Evolutionary conservation across 2,329 filamentous ascomycete species (phyloP), one percentile per base, ranked within the genome.

Genomic region (Cephalotrichum gorgonifer): DNA sequence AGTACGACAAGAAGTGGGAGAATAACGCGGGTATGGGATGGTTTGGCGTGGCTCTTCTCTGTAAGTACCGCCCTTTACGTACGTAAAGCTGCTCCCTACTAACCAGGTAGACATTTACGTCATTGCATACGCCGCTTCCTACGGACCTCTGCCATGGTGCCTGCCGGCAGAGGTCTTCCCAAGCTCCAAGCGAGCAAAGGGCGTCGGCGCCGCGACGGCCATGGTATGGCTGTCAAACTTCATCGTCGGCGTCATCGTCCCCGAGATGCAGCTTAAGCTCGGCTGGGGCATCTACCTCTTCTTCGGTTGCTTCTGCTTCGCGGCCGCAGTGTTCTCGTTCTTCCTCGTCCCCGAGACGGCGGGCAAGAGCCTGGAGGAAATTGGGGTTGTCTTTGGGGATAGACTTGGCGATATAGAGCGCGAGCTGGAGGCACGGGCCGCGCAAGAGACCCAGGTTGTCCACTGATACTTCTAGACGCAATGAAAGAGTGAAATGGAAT

Each of bases 341-440:
- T 71, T 78, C 54, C 71, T 76, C 44, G 72, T 82, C 0, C 78
- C 78, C 0, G 79, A 83, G 57, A 83, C 79, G 0, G 71, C 68
- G 44, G 76, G 76, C 17, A 66, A 62, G 54, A 76, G 68, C 1
- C 64, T 80, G 1, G 76, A 79, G 56, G 72, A 79, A 47, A 79
- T 80, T 75, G 76, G 78, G 52, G 54, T 57, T 1, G 62, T 71
- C 0, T 73, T 71, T 56, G 67, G 67, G 1, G 67, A 69, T 43
- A 61, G 59, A 6, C 61, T 58, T 0, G 64, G 62, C 3, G 56
- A 63, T 17, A 62, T 65, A 51, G 65, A 68, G 54, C n/a, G n/a
- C 15, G 17, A 39, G n/a, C 17, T 17, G n/a, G 35, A 39, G 17
- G 9, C 17, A 11, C 35, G 12, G 17, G 35, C 35, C n/a, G 35